Base-by-base conservation (phyloP, 192 early-diverging fungal species). In the Martensiomyces pterosporus region DNA sequence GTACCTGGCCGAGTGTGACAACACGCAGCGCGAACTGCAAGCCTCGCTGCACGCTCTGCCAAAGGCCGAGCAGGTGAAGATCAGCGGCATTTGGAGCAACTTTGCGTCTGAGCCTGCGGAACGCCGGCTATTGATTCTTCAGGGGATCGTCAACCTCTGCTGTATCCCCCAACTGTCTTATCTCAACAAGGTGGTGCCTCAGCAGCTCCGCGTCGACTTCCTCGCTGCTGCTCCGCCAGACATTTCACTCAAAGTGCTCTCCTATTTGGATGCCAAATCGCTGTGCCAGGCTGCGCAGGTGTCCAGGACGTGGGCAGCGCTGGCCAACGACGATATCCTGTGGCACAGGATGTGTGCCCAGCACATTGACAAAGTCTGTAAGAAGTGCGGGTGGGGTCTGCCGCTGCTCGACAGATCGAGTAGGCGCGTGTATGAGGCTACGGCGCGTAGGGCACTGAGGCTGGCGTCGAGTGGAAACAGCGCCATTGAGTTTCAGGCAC, bases 281-380 rank as follows among this genome's bases (percentile, higher is more conserved):
- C 81, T 99, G 18, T 97, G 94, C 53, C 86, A 84, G 49, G 90
- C 89, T 18, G 88, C 93, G 9, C 92, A 96, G 66, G 91, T 93
- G 1, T 87, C 80, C 43, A 82, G 78, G 10, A 48, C 64, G 3
- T 99, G 96, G 96, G 82, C 79, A n/a, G 45, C 44, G 14, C 50
- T 94, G 10, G 90, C 93, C 4, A 90, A 97, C 52, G 91, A 94
- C 54, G 92, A 99, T 56, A 71, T 85, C 6, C 77, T 99, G 13
- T 99, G 96, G 96, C 89, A 96, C 57, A 74, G 86, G 24, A 94
- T 99, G 91, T 99, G 96, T 53, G 85, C 86, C 27, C 94, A 97
- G 71, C 96, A 99, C 58, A 99, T 96, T 44, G 92, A 94, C 65
- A 88, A 88, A 47, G 89, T 90, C 49, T 99, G 96, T 57, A 78